These are phyloP conservation scores for Tricholoma hemisulphureum DNA, from an alignment of 768 basidiomycete species.

Conservation along the genomic window DNA sequence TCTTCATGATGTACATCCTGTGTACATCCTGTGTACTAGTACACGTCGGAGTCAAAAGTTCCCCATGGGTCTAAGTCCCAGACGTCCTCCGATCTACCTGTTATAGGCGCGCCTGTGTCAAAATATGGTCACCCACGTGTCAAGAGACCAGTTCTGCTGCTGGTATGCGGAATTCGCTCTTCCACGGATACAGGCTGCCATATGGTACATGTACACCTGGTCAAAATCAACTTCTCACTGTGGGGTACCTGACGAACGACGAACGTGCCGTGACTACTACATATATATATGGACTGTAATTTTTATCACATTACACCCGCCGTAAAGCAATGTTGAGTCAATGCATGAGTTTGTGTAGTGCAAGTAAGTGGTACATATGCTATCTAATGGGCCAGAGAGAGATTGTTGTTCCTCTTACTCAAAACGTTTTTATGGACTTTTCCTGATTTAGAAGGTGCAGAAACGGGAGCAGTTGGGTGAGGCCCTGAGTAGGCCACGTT, in stretches of 20 bases:
- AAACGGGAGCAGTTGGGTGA: neutral
- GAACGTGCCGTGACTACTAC: too few relatives aligned
- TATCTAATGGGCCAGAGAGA: slow-evolving; percentile 11
- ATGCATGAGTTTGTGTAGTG: neutral
- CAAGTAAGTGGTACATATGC: neutral
- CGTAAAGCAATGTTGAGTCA: neutral
- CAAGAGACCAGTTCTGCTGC: neutral
- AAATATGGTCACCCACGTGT: neutral
- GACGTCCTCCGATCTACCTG: too few relatives aligned
- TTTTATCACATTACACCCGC: neutral
- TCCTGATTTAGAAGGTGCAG: slow-evolving; percentile 18
- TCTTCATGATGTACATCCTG: too few relatives aligned
- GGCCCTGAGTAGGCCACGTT: slow-evolving; percentile 11
- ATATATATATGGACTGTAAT: neutral
- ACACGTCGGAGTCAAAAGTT: too few relatives aligned
- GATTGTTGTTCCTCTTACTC: slow-evolving; percentile 43
- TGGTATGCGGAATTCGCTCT: neutral
- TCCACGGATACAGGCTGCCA: too few relatives aligned
- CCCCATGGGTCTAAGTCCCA: too few relatives aligned
- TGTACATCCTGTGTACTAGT: too few relatives aligned
- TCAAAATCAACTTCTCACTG: too few relatives aligned
- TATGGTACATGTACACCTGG: too few relatives aligned
- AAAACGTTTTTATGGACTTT: slow-evolving; percentile 37
- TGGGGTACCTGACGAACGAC: too few relatives aligned
- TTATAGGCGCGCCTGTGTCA: too few relatives aligned